Base-by-base conservation (phyloP, 169 alveolate species). In the Blepharisma undulans region DNA sequence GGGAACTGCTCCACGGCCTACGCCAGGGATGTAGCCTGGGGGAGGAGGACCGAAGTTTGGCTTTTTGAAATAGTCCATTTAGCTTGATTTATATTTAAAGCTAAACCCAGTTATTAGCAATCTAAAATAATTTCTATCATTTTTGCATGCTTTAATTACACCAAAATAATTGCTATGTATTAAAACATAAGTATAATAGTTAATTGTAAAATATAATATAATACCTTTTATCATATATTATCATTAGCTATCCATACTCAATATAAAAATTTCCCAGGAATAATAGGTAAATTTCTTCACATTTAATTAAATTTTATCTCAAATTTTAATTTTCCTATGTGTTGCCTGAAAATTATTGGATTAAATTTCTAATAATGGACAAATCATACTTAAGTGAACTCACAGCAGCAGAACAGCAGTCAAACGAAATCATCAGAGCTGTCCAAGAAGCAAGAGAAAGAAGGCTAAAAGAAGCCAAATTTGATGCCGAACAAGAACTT, bases 1-100 rank as follows among this genome's bases (percentile, higher is more conserved):
- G n/a, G 99, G 99, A 6, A 98, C 98, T 5, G 99, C 99, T 76
- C 99, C 99, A 91, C 99, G 95, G 19, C 99, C 99, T 61, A 97
- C 94, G 33, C 99, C 99, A 21, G 99, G 99, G 3, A 98, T 95
- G 90, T 99, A 99, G 29, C 98, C 99, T 61, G 98, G 98, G 16
- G 99, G 99, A 30, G 99, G 98, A 48, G 98, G 98, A n/a, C 99
- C 99, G 92, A 97, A 98, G 33, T 94, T 82, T 21, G 89, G 89
- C 10, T 59, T 32, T 72, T 82, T 82, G 89, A 82, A 82, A 10
- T 34, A n/a, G n/a, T 82, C 89, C 86, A 78, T 82, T 82, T 82
- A n/a, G n/a, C n/a, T 33, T 2, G 29, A 12, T 79, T 29, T 79
- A 79, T 48, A 48, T 48, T 10, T 48, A 2, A 48, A 5, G 12